Conservation (phyloP, 2,329 filamentous ascomycete genomes). For the Cytospora paraplurivora region DNA sequence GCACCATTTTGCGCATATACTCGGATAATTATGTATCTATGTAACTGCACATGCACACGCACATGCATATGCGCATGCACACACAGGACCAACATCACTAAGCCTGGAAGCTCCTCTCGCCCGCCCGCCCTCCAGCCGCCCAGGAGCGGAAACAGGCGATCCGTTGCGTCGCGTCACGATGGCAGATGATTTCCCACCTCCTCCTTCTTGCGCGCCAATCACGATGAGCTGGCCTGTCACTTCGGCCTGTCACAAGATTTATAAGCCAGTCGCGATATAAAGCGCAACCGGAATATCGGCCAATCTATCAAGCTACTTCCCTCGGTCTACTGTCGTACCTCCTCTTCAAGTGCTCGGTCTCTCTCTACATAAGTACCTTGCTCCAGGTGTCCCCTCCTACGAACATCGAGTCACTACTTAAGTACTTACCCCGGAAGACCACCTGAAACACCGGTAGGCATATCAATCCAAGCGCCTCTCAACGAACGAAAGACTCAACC, state of each 20-base stretch:
- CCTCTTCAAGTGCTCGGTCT: too few relatives aligned
- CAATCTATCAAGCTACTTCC: too few relatives aligned
- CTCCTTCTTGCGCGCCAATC: conserved; percentile 26
- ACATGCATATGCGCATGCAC: too few relatives aligned
- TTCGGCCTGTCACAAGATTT: neutral
- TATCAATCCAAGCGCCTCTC: neutral
- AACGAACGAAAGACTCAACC: neutral
- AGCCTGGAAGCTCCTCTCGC: too few relatives aligned
- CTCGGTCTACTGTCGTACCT: too few relatives aligned
- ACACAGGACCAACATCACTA: too few relatives aligned
- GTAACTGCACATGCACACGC: too few relatives aligned
- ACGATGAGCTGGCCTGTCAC: conserved; percentile 6
- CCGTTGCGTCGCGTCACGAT: conserved; percentile 17
- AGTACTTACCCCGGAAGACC: neutral
- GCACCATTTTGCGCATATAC: too few relatives aligned
- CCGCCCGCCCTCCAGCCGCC: neutral
- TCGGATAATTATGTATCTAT: too few relatives aligned
- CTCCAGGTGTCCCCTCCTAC: neutral
- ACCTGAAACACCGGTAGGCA: too few relatives aligned
- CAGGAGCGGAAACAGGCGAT: conserved; percentile 14
- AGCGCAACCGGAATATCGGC: neutral
- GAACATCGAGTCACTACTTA: neutral
- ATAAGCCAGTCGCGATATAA: neutral
- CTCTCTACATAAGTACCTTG: too few relatives aligned
- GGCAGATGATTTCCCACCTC: neutral